Percentiles rank a stretch among this genome's conserved stretches.
These are phyloP conservation scores for Fraxinus velutina DNA, from an alignment of 305 asterid species.

Conservation along the genomic window DNA sequence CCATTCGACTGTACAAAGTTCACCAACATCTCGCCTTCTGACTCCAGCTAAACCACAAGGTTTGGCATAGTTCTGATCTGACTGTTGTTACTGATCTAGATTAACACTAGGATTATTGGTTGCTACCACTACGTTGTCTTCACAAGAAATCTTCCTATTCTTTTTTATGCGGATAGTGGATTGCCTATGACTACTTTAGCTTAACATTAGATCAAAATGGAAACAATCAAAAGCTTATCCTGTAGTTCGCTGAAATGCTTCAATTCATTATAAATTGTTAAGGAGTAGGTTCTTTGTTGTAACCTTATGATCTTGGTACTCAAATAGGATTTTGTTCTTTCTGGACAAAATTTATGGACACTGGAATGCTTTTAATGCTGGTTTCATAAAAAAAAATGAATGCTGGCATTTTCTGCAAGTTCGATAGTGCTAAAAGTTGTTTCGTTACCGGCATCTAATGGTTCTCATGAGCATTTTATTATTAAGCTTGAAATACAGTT, in stretches of 20 bases:
- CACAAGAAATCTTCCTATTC: background rate
- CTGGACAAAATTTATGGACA: background rate
- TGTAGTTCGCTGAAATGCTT: constrained; percentile 5
- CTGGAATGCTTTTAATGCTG: background rate
- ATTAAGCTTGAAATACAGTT: background rate
- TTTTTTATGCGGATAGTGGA: background rate
- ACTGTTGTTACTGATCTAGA: constrained; percentile 28
- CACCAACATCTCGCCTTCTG: constrained; percentile 39
- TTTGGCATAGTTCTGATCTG: constrained; percentile 30
- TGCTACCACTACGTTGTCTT: background rate
- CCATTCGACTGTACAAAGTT: constrained; percentile 85
- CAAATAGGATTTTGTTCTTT: background rate
- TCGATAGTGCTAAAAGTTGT: background rate
- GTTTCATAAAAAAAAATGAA: background rate
- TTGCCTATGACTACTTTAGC: background rate
- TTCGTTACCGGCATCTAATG: background rate
- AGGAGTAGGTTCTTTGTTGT: background rate
- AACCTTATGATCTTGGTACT: background rate
- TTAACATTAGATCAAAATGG: background rate
- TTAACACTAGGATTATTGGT: constrained; percentile 9
- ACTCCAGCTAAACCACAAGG: constrained; percentile 36
- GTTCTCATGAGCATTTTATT: background rate
- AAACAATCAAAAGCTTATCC: background rate
- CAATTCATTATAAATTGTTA: background rate
- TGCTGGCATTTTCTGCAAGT: background rate